A percentile compares a stretch with the other conserved stretches of the same genome.
Conservation (phyloP, 495 filamentous ascomycete species). For the Astrothelium subdiscretum region DNA sequence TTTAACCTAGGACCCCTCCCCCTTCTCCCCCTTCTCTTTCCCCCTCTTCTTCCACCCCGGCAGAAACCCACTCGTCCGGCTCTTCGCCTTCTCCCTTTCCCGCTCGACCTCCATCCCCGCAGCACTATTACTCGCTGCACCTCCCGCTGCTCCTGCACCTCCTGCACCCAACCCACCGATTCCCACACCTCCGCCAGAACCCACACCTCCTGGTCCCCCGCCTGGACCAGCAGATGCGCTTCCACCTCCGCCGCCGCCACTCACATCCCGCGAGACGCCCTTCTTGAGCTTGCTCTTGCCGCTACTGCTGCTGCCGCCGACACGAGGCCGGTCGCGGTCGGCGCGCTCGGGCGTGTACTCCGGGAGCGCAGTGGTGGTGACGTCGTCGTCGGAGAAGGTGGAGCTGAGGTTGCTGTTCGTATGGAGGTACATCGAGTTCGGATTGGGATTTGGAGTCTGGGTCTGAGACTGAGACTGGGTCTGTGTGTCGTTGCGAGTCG, state of each 20-base stretch:
- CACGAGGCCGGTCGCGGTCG: neutral
- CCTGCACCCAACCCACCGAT: neutral
- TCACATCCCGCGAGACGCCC: neutral
- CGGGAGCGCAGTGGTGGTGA: neutral
- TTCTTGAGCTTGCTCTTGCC: neutral
- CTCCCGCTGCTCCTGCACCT: constrained; percentile 26
- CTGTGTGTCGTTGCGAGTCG: too few species aligned
- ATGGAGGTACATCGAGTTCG: neutral
- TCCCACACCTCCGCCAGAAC: constrained; percentile 21
- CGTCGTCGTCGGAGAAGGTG: neutral
- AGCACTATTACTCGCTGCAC: constrained; percentile 22
- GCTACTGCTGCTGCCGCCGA: neutral
- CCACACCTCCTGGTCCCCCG: constrained; percentile 30
- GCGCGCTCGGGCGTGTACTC: neutral
- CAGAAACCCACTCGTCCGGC: constrained; percentile 19
- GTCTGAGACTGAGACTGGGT: too few species aligned
- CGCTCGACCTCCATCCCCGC: constrained; percentile 13
- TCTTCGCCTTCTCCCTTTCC: constrained; percentile 25
- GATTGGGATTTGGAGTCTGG: too few species aligned
- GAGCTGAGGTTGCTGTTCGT: neutral
- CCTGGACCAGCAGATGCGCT: neutral
- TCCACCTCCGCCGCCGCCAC: constrained; percentile 6
- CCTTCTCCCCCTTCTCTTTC: constrained; percentile 9
- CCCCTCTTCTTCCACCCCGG: constrained; percentile 16
- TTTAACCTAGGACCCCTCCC: too few species aligned